These are phyloP conservation scores for Suillus placidus DNA, from an alignment of 768 basidiomycete species.

Conservation along the genomic window DNA sequence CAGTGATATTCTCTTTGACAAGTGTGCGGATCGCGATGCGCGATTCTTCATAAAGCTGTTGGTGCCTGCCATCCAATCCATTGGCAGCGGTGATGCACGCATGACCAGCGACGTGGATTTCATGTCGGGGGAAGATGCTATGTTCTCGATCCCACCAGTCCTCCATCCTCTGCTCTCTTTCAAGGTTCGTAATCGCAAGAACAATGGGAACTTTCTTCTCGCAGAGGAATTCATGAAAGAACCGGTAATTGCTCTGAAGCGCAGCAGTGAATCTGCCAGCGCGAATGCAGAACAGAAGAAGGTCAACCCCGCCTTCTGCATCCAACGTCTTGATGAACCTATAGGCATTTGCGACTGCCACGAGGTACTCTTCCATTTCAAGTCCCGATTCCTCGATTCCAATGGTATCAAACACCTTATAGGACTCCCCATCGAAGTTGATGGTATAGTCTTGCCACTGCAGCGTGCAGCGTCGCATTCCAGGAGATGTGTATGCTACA, in stretches of 20 bases:
- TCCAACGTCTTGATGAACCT: constrained; percentile 36
- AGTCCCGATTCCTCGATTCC: constrained; percentile 34
- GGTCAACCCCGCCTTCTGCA: constrained; percentile 38
- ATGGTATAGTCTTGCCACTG: constrained; percentile 30
- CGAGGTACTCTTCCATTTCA: constrained; percentile 29
- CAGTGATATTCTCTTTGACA: not conserved
- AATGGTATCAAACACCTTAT: constrained; percentile 38
- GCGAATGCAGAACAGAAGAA: constrained; percentile 32
- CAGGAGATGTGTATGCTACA: constrained; percentile 32
- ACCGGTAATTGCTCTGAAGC: not conserved
- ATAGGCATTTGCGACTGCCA: constrained; percentile 36
- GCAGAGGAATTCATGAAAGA: constrained; percentile 25
- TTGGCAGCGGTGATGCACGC: not conserved
- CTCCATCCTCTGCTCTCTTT: constrained; percentile 31
- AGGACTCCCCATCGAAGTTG: constrained; percentile 20
- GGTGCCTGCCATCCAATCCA: not conserved
- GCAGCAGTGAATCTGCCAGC: not conserved
- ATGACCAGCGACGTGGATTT: not conserved
- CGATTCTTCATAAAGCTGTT: not conserved
- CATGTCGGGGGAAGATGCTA: not conserved
- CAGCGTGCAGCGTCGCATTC: constrained; percentile 39
- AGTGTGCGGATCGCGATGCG: not conserved
- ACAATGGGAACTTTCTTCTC: constrained; percentile 38
- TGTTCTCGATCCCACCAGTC: constrained; percentile 30
- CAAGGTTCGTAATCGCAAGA: constrained; percentile 43